These are phyloP conservation scores for Ophiostoma angusticollis DNA, from an alignment of 2,329 filamentous ascomycete species.

Conservation along the genomic window DNA sequence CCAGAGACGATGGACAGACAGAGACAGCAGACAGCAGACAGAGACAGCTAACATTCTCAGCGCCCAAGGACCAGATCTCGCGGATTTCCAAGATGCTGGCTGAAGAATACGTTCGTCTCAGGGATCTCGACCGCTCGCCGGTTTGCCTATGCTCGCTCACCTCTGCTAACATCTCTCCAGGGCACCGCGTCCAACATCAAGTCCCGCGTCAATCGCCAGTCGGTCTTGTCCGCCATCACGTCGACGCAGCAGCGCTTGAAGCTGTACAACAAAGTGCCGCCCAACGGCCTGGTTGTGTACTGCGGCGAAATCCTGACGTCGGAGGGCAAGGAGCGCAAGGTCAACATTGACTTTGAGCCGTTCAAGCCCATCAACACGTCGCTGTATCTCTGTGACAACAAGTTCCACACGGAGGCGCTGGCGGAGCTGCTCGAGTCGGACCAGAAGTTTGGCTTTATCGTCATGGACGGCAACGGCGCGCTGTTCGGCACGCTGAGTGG, in stretches of 20 bases:
- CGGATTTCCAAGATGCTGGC: constrained; percentile 98
- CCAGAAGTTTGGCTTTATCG: constrained; percentile 98
- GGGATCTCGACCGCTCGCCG: constrained; percentile 13
- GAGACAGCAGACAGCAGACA: background rate
- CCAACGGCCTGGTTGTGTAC: constrained; percentile 95
- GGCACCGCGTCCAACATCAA: constrained; percentile 99
- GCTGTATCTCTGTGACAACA: constrained; percentile 98
- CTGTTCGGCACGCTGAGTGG: constrained; percentile 94
- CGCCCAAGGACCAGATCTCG: constrained; percentile 92
- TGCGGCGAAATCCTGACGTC: constrained; percentile 99
- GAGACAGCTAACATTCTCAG: constrained; percentile 5
- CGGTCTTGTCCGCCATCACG: constrained; percentile 93
- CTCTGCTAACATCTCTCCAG: constrained; percentile 31
- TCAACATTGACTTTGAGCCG: constrained; percentile 99
- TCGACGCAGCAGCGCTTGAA: constrained; percentile 98
- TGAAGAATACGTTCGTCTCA: constrained; percentile 81
- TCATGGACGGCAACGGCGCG: constrained; percentile 99
- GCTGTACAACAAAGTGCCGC: constrained; percentile 96
- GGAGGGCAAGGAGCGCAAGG: constrained; percentile 97
- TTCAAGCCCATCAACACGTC: constrained; percentile 99
- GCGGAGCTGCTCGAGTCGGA: constrained; percentile 96
- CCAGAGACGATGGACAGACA: constrained; percentile 9
- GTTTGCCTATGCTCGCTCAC: constrained; percentile 6
- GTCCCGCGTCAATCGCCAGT: constrained; percentile 96
- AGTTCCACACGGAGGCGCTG: constrained; percentile 96